These are phyloP conservation scores for Boletus subparvulus DNA, from an alignment of 768 basidiomycete species.

Conservation along the genomic window DNA sequence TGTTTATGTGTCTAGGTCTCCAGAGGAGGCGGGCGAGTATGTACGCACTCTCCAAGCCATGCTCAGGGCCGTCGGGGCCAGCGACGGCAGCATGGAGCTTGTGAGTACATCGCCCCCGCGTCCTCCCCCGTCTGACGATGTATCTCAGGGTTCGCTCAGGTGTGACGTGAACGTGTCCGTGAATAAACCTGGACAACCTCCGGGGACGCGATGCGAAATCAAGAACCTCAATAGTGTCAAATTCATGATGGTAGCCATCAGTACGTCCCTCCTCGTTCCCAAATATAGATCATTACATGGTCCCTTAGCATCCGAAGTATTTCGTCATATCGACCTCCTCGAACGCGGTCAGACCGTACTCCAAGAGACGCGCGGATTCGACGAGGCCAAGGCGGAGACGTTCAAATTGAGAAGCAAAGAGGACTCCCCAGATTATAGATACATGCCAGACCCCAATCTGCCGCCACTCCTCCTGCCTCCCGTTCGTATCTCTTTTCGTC, in stretches of 20 bases:
- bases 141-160: constrained; percentile 78
- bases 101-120: constrained; percentile 40
- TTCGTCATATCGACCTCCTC: constrained; percentile 69
- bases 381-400: constrained; percentile 79
- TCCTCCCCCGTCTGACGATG: not conserved
- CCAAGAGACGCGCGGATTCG: constrained; percentile 91
- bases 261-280: constrained; percentile 43
- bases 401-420: constrained; percentile 86
- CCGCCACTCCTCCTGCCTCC: constrained; percentile 65
- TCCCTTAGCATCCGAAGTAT: constrained; percentile 74
- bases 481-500: constrained; percentile 32
- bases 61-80: constrained; percentile 79
- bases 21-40: constrained; percentile 89
- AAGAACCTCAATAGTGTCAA: constrained; percentile 94
- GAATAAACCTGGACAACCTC: constrained; percentile 58
- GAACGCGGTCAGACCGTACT: constrained; percentile 43
- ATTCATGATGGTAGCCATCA: constrained; percentile 76
- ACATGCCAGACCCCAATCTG: constrained; percentile 97
- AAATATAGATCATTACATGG: not conserved
- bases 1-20: constrained; percentile 43
- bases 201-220: constrained; percentile 68
- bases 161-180: constrained; percentile 97
- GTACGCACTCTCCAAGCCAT: constrained; percentile 80
- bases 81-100: constrained; percentile 97
- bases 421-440: constrained; percentile 92